phyloP scores from a whole-genome alignment of 768 basidiomycete genomes.

The Pisolithus marmoratus region DNA sequence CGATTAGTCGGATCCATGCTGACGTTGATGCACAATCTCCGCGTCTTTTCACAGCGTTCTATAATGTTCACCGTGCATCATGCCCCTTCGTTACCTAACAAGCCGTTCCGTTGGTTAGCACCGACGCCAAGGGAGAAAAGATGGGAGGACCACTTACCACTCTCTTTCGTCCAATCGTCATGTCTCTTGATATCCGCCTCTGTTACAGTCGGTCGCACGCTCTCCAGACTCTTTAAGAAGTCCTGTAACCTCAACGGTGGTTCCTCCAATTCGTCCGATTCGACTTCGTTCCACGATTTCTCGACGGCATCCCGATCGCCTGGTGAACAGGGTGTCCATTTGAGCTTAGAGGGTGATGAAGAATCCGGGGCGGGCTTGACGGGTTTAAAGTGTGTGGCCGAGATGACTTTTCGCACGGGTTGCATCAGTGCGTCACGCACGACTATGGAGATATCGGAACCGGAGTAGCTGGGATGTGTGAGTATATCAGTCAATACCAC shows the following conservation, averaged over 20 bases:
- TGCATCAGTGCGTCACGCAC: constrained; percentile 99
- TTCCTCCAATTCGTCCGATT: constrained; percentile 85
- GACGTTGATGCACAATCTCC: too few relatives aligned
- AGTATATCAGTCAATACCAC: not conserved
- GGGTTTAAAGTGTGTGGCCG: constrained; percentile 90
- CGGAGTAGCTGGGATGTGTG: constrained; percentile 58
- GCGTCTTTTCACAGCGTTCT: too few relatives aligned
- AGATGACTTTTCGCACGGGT: constrained; percentile 92
- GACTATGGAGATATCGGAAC: constrained; percentile 90
- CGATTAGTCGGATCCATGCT: too few relatives aligned
- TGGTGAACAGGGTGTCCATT: constrained; percentile 96
- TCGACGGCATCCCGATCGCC: constrained; percentile 83
- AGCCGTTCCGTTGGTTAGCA: not conserved
- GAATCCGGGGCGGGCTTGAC: constrained; percentile 25
- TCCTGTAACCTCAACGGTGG: constrained; percentile 74
- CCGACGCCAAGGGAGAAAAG: not conserved
- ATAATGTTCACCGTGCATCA: constrained; percentile 4
- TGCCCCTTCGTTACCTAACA: constrained; percentile 28
- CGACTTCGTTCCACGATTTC: constrained; percentile 84
- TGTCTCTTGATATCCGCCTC: constrained; percentile 81
- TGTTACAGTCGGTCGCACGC: constrained; percentile 83
- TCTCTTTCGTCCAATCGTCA: constrained; percentile 80
- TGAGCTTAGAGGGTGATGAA: constrained; percentile 29
- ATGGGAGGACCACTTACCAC: constrained; percentile 44
- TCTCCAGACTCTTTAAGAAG: constrained; percentile 75